Conservation (phyloP, 768 basidiomycete genomes). For the Russula earlei region DNA sequence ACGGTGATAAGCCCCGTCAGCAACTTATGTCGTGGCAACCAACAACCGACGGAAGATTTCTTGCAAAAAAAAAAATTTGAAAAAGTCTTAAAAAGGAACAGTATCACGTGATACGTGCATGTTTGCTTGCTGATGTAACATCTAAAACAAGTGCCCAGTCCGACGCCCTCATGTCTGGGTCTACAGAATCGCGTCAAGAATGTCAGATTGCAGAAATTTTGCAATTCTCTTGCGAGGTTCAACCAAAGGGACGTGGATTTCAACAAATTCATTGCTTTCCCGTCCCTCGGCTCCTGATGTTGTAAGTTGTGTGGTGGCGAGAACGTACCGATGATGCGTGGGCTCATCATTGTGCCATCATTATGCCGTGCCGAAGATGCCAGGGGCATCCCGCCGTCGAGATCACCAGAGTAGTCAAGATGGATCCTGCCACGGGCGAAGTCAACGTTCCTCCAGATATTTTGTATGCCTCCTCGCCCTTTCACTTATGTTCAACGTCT, state of each 20-base stretch:
- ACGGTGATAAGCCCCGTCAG: constrained; percentile 17
- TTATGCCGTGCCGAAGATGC: no score
- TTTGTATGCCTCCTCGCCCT: background rate
- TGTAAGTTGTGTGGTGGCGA: constrained; percentile 54
- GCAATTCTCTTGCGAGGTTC: constrained; percentile 54
- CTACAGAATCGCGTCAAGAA: constrained; percentile 16
- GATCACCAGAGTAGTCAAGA: constrained; percentile 46
- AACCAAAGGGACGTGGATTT: constrained; percentile 24
- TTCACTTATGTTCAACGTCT: background rate
- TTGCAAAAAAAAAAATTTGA: constrained; percentile 20
- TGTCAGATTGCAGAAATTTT: constrained; percentile 64
- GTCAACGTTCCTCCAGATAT: constrained; percentile 37
- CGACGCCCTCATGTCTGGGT: background rate
- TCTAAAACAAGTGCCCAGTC: background rate
- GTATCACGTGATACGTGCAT: background rate
- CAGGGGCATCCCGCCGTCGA: constrained; percentile 56
- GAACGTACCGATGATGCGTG: background rate
- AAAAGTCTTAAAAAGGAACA: background rate
- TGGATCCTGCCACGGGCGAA: constrained; percentile 40
- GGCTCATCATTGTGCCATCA: background rate
- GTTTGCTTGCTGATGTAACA: background rate
- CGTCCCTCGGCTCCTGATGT: constrained; percentile 60
- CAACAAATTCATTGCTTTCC: constrained; percentile 54
- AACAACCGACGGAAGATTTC: constrained; percentile 21
- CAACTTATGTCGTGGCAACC: background rate